These are phyloP conservation scores for Claviceps sp. DNA, from an alignment of 2,329 filamentous ascomycete genomes.

Conservation along the genomic window DNA sequence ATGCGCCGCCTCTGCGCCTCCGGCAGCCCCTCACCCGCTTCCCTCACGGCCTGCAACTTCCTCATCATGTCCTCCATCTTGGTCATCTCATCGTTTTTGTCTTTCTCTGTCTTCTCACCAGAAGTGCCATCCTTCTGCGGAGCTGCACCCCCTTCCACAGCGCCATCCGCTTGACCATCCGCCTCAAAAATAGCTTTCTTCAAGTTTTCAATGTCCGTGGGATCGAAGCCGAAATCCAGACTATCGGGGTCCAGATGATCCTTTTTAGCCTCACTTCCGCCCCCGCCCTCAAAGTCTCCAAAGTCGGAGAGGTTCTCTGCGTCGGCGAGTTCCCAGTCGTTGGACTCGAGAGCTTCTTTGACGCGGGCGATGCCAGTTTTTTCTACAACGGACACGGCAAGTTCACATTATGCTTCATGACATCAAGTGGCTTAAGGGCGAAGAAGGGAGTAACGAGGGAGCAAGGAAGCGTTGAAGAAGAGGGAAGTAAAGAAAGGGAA, in stretches of 20 bases:
- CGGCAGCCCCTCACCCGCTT: constrained; percentile 44
- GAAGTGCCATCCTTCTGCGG: background rate
- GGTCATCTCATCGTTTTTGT: constrained; percentile 38
- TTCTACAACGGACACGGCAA: constrained; percentile 24
- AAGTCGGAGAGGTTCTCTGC: constrained; percentile 15
- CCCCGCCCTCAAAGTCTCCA: constrained; percentile 20
- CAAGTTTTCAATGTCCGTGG: constrained; percentile 38
- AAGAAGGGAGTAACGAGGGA: background rate
- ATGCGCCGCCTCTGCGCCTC: constrained; percentile 47
- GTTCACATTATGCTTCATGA: too few species aligned
- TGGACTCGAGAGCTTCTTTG: constrained; percentile 48
- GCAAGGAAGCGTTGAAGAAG: too few species aligned
- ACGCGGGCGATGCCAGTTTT: constrained; percentile 44
- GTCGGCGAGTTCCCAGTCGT: constrained; percentile 42
- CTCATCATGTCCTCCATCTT: constrained; percentile 51
- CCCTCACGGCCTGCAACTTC: constrained; percentile 47
- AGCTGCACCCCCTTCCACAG: background rate
- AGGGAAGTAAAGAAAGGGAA: background rate
- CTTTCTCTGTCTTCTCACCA: background rate
- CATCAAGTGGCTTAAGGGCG: too few species aligned
- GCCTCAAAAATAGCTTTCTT: constrained; percentile 37
- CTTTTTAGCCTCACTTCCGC: constrained; percentile 16
- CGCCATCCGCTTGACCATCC: constrained; percentile 13
- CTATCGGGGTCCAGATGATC: constrained; percentile 29
- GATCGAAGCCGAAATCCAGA: constrained; percentile 39